Evolutionary conservation across 2,329 filamentous ascomycete species (phyloP).

Genomic region (Alternaria metachromatica): DNA sequence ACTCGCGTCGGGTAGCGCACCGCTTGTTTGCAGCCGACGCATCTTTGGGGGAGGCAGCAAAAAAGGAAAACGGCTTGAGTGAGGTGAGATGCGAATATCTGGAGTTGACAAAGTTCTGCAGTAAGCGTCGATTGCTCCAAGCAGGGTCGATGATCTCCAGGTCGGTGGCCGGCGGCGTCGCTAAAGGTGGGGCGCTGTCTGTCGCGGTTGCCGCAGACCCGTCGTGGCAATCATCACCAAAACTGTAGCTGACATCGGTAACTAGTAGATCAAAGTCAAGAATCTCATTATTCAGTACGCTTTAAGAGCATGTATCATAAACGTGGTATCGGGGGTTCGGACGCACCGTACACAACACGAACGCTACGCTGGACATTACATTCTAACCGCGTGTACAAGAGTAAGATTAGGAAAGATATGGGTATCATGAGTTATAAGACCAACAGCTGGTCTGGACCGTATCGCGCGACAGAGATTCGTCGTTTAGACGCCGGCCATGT

Average conservation of each 20-base stretch:
- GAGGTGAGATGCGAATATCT: background rate
- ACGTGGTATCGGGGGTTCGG: background rate
- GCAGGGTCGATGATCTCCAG: background rate
- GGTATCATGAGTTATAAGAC: conserved; percentile 3
- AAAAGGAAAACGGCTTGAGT: background rate
- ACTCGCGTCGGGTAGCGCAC: background rate
- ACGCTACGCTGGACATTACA: conserved; percentile 10
- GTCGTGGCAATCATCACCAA: background rate
- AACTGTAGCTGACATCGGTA: background rate
- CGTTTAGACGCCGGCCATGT: conserved; percentile 49
- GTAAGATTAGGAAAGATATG: conserved; percentile 4
- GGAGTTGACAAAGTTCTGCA: background rate
- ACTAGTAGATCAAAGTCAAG: background rate
- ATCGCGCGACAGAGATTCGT: background rate
- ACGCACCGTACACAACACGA: background rate
- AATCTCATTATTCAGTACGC: background rate
- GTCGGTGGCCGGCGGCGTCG: background rate
- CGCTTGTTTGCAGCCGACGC: background rate
- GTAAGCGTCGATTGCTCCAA: background rate
- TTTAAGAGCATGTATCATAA: background rate
- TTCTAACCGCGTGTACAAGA: background rate
- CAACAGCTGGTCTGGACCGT: background rate
- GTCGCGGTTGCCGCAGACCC: background rate
- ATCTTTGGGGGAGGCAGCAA: background rate
- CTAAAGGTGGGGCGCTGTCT: background rate